phyloP scores from a whole-genome alignment of 2,329 filamentous ascomycete genomes.

The Trichophyton verrucosum region DNA sequence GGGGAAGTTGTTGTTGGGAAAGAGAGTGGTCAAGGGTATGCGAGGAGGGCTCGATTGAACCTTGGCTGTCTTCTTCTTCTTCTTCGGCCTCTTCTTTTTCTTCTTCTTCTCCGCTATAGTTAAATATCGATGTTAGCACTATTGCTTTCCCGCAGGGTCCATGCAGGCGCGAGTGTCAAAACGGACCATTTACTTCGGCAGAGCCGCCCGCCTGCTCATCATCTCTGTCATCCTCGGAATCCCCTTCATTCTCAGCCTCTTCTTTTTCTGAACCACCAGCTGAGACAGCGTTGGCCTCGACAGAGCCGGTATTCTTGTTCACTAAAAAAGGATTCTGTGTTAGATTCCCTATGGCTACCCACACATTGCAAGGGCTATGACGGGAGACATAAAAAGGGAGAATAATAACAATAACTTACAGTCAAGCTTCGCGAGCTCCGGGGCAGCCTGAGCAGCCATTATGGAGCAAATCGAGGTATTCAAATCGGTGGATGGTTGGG shows the following conservation, averaged over 20 bases:
- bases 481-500: neutral
- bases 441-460: constrained; percentile 33
- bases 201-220: constrained; percentile 18
- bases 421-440: constrained; percentile 31
- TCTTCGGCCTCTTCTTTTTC: constrained; percentile 70
- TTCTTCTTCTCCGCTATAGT: constrained; percentile 51
- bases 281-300: constrained; percentile 21
- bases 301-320: constrained; percentile 27
- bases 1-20: constrained; percentile 60
- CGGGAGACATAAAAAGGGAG: neutral
- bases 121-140: constrained; percentile 1
- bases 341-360: neutral
- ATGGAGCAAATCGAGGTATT: constrained; percentile 12
- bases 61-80: constrained; percentile 54
- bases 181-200: constrained; percentile 7
- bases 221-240: constrained; percentile 44
- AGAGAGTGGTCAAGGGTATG: constrained; percentile 60
- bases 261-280: constrained; percentile 28
- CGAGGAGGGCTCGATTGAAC: constrained; percentile 66
- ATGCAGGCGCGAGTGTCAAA: constrained; percentile 7
- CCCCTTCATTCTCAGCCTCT: constrained; percentile 39
- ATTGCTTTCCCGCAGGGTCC: neutral
- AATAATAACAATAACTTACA: constrained; percentile 19
- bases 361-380: neutral
- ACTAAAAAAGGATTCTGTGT: constrained; percentile 18